These are phyloP conservation scores for Brasilioporus rufonigricans DNA, from an alignment of 768 basidiomycete genomes.

Conservation along the genomic window DNA sequence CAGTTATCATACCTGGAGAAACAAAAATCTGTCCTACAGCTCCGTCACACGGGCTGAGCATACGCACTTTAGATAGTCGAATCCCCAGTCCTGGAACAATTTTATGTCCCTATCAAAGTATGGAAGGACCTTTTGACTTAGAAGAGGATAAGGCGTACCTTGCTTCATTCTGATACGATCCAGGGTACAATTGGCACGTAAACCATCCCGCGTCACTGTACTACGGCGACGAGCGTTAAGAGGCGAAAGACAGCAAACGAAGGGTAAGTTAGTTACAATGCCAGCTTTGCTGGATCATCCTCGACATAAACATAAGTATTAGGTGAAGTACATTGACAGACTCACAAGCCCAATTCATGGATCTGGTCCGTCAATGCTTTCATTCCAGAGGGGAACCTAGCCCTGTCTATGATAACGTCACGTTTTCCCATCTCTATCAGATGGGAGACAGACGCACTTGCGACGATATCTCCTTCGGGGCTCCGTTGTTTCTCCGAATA, in stretches of 20 bases:
- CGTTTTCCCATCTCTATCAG: background rate
- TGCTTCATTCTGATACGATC: slow-evolving; percentile 61
- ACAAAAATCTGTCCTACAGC: background rate
- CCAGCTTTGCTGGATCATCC: slow-evolving; percentile 48
- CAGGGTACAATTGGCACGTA: slow-evolving; percentile 63
- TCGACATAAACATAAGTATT: background rate
- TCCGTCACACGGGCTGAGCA: background rate
- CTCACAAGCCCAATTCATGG: slow-evolving; percentile 56
- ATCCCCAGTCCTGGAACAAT: slow-evolving; percentile 63
- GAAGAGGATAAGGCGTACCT: slow-evolving; percentile 33
- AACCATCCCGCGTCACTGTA: slow-evolving; percentile 71
- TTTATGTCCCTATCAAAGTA: slow-evolving; percentile 46
- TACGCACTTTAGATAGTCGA: slow-evolving; percentile 60
- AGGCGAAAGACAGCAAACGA: background rate
- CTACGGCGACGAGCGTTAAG: slow-evolving; percentile 30
- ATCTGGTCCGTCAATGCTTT: slow-evolving; percentile 52
- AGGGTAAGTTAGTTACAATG: slow-evolving; percentile 47
- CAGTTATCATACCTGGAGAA: slow-evolving; percentile 57
- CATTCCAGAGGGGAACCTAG: slow-evolving; percentile 59
- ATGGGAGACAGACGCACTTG: slow-evolving; percentile 34
- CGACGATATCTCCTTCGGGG: slow-evolving; percentile 52
- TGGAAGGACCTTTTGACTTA: background rate
- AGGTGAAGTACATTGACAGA: slow-evolving; percentile 1
- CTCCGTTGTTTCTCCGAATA: slow-evolving; percentile 59
- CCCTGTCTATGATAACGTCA: slow-evolving; percentile 36